Evolutionary conservation across 768 basidiomycete species (phyloP).

Genomic region (Psilocybe subaeruginosa): DNA sequence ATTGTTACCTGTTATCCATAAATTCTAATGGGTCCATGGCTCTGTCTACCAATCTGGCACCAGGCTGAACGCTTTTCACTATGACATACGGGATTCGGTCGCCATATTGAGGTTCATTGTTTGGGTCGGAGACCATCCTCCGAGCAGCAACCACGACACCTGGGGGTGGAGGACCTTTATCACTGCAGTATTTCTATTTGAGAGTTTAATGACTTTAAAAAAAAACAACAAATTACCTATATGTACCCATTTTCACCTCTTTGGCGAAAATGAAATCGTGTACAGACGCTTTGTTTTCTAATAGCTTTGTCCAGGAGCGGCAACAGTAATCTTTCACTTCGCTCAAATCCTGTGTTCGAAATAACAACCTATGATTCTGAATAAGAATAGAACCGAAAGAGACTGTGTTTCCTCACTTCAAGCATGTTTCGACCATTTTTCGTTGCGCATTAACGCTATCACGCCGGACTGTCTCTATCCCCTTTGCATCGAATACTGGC

Average conservation of each 20-base stretch:
- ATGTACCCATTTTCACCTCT: slow-evolving; percentile 91
- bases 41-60: slow-evolving; percentile 43
- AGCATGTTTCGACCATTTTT: slow-evolving; percentile 88
- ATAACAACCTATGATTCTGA: slow-evolving; percentile 67
- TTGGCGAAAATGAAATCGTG: slow-evolving; percentile 96
- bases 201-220: background rate
- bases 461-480: slow-evolving; percentile 94
- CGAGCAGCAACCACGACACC: slow-evolving; percentile 87
- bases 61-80: slow-evolving; percentile 56
- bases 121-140: slow-evolving; percentile 71
- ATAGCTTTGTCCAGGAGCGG: slow-evolving; percentile 80
- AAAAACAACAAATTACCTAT: slow-evolving; percentile 58
- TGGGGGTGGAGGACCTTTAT: slow-evolving; percentile 86
- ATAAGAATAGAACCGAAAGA: background rate
- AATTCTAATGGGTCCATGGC: slow-evolving; percentile 34
- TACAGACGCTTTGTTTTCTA: slow-evolving; percentile 79
- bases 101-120: slow-evolving; percentile 88
- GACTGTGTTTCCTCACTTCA: slow-evolving; percentile 63
- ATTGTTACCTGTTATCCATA: slow-evolving; percentile 25
- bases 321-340: slow-evolving; percentile 88
- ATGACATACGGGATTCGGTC: slow-evolving; percentile 95
- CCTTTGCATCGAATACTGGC: slow-evolving; percentile 93
- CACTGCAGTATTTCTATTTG: slow-evolving; percentile 46
- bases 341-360: slow-evolving; percentile 88
- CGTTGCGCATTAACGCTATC: slow-evolving; percentile 90